Percentiles rank a stretch among this genome's conserved stretches.
Conservation (phyloP, 106 monocot species). For the Platanthera guangdongensis region DNA sequence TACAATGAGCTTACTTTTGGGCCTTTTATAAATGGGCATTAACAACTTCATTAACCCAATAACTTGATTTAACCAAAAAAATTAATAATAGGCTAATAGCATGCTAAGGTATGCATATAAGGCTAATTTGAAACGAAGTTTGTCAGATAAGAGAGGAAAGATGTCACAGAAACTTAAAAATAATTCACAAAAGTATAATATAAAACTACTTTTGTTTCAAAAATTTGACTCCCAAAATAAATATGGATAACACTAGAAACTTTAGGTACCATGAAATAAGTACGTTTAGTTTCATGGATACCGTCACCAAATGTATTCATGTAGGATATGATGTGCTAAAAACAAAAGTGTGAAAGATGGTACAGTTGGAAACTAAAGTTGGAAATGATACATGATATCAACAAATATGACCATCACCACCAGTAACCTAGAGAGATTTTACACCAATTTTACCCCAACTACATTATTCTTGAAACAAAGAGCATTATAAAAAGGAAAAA, state of each 20-base stretch:
- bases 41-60: neutral
- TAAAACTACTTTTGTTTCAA: neutral
- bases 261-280: neutral
- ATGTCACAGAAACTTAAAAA: neutral
- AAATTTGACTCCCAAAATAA: neutral
- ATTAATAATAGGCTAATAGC: neutral
- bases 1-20: no score
- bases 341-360: neutral
- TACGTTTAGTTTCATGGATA: neutral
- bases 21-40: neutral
- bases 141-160: neutral
- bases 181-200: neutral
- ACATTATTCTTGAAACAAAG: neutral
- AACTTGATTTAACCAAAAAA: neutral
- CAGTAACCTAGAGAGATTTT: neutral
- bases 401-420: neutral
- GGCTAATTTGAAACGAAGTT: neutral
- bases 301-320: neutral
- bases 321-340: neutral
- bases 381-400: neutral
- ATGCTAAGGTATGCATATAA: neutral
- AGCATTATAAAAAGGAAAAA: neutral
- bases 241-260: neutral
- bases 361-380: neutral
- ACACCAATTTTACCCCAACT: neutral